Percentiles rank a stretch among this genome's conserved stretches.
phyloP scores from a whole-genome alignment of 371 early-diverging fungal species.

The Lichtheimia corymbifera region DNA sequence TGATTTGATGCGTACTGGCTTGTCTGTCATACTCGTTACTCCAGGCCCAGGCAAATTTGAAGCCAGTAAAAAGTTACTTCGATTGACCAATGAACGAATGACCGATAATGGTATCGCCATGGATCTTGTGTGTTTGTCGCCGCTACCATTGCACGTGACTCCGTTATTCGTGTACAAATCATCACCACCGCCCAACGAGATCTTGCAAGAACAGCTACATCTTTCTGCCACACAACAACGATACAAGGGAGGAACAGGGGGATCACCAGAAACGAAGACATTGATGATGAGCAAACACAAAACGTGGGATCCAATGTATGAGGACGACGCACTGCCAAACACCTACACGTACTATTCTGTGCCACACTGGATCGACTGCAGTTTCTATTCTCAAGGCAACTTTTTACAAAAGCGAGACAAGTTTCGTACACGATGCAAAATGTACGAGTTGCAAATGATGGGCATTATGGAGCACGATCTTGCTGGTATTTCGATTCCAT shows the following conservation, averaged over 20 bases:
- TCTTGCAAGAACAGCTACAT: conserved; percentile 10
- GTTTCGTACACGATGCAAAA: conserved; percentile 73
- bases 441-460: conserved; percentile 86
- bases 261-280: conserved; percentile 38
- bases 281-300: conserved; percentile 20
- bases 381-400: conserved; percentile 73
- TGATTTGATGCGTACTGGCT: conserved; percentile 89
- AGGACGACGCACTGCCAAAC: conserved; percentile 38
- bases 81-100: conserved; percentile 94
- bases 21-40: conserved; percentile 90
- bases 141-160: conserved; percentile 85
- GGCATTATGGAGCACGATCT: conserved; percentile 74
- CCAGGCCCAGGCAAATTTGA: conserved; percentile 88
- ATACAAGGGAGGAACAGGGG: conserved; percentile 1
- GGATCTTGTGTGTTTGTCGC: conserved; percentile 90
- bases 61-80: conserved; percentile 78
- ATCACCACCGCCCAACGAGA: conserved; percentile 31
- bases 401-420: conserved; percentile 50
- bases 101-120: conserved; percentile 91
- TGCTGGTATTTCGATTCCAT: conserved; percentile 60
- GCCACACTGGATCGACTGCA: conserved; percentile 93
- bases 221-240: conserved; percentile 10
- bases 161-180: conserved; percentile 86
- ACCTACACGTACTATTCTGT: conserved; percentile 69
- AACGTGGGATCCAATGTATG: conserved; percentile 58